phyloP scores from a whole-genome alignment of 139 green algal genomes.

The Yamagishiella unicocca region DNA sequence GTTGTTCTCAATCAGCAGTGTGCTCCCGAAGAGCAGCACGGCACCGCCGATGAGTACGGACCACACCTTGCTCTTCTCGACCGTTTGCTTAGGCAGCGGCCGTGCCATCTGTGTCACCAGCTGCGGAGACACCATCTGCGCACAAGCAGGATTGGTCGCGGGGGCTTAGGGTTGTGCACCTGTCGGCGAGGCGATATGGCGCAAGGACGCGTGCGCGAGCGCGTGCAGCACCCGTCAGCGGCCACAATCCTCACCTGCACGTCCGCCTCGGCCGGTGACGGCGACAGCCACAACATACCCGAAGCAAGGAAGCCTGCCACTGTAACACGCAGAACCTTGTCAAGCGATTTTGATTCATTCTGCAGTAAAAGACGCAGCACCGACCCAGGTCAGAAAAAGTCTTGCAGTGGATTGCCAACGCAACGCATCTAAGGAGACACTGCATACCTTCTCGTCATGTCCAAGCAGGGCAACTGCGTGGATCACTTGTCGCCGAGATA shows the following conservation, averaged over 20 bases:
- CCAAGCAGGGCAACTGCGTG: not conserved
- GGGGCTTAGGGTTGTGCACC: too few relatives aligned
- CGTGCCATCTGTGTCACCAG: constrained; percentile 65
- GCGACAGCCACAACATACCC: constrained; percentile 5
- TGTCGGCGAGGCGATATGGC: too few relatives aligned
- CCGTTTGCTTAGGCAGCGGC: constrained; percentile 73
- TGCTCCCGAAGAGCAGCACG: constrained; percentile 72
- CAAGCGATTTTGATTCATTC: not conserved
- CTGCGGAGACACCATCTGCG: constrained; percentile 69
- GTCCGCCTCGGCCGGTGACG: constrained; percentile 17
- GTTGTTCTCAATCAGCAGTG: constrained; percentile 83
- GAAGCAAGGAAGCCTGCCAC: not conserved
- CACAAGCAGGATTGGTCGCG: not conserved
- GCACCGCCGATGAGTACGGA: constrained; percentile 76
- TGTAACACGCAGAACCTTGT: not conserved
- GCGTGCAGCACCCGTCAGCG: not conserved
- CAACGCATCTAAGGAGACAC: not conserved
- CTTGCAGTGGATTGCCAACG: too few relatives aligned
- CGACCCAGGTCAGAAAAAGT: too few relatives aligned
- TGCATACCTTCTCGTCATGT: not conserved
- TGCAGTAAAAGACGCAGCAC: not conserved
- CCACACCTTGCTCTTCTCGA: constrained; percentile 84
- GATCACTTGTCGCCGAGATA: not conserved
- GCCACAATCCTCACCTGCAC: constrained; percentile 28
- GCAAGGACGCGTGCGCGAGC: not conserved